These are phyloP conservation scores for Leptodontidium sp. DNA, from an alignment of 2,329 filamentous ascomycete genomes.

Conservation along the genomic window DNA sequence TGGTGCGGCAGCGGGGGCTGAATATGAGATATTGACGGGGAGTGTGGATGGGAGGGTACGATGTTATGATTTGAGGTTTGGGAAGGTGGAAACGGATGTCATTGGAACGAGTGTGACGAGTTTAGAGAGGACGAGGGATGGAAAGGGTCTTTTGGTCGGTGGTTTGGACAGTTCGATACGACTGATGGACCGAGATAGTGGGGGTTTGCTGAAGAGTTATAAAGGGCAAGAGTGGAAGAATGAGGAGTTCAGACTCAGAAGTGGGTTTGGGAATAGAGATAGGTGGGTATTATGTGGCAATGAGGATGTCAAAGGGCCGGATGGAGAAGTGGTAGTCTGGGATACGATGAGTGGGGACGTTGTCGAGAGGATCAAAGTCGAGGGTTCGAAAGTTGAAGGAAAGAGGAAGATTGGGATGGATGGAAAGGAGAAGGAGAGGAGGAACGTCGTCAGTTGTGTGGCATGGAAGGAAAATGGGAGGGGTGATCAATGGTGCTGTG, in stretches of 20 bases:
- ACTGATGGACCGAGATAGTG: conserved; percentile 81
- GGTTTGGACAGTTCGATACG: conserved; percentile 79
- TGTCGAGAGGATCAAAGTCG: conserved; percentile 65
- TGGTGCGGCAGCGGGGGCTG: conserved; percentile 44
- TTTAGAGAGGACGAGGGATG: conserved; percentile 74
- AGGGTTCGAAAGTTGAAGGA: conserved; percentile 38
- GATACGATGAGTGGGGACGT: conserved; percentile 79
- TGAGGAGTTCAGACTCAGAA: conserved; percentile 42
- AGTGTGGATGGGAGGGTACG: conserved; percentile 87
- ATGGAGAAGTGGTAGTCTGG: conserved; percentile 71
- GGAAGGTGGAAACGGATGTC: conserved; percentile 74
- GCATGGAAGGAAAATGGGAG: conserved; percentile 69
- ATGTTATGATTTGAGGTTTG: conserved; percentile 83
- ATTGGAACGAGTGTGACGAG: conserved; percentile 79
- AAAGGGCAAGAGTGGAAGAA: conserved; percentile 57
- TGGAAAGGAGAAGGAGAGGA: conserved; percentile 65
- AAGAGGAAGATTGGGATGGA: conserved; percentile 65
- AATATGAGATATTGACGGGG: conserved; percentile 70
- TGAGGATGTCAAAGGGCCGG: conserved; percentile 56
- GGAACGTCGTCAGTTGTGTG: conserved; percentile 68
- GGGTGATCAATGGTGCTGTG: conserved; percentile 71
- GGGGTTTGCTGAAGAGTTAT: conserved; percentile 78
- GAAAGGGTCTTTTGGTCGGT: conserved; percentile 76
- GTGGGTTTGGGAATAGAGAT: conserved; percentile 75
- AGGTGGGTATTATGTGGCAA: conserved; percentile 82